Evolutionary conservation across 2,329 filamentous ascomycete species (phyloP), one percentile per base, ranked within the genome.

Genomic region (Metarhizium anisopliae): DNA sequence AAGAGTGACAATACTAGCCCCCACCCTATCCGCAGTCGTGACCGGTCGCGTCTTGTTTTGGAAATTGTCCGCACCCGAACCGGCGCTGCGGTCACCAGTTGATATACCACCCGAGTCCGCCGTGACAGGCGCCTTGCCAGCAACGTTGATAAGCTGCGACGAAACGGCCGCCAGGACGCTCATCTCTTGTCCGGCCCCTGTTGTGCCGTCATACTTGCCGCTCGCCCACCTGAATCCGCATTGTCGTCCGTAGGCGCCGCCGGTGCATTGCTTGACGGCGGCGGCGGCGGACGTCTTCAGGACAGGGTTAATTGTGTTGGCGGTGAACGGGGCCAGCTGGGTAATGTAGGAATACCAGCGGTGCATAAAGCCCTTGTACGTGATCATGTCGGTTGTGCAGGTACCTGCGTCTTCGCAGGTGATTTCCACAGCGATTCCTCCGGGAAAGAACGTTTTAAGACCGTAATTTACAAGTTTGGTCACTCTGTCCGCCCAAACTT

Each of bases 371-470:
- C 81, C 83, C 63, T 86, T 85, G 74, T 84, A 86, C 4, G 80
- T 78, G 56, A 78, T 71, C 69, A 86, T 83, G 60, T 88, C 86
- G 49, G 77, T 77, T 60, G 81, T 81, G 70, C 85, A 89, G 4
- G 72, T 79, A 36, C 62, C 63, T 5, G 72, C 70, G 43, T 63
- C 62, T 60, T 87, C 83, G 68, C 86, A 89, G 5, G 81, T 75
- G 20, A 77, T 69, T 65, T 89, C 85, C 50, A 74, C 76, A 63
- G 86, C 80, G 60, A 85, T 74, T 51, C 77, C 75, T 35, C 77
- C 69, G 38, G 74, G 72, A 70, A 84, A 84, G 65, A 84, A 83
- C 8, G 68, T 67, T n/a, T 67, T 59, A 18, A 73, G 59, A 0
- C 76, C 70, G 50, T 66, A 60, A 11, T 71, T 61, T 25, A 72